Conservation (phyloP, 352 stramenopile genomes). For the Phytophthora capsici region DNA sequence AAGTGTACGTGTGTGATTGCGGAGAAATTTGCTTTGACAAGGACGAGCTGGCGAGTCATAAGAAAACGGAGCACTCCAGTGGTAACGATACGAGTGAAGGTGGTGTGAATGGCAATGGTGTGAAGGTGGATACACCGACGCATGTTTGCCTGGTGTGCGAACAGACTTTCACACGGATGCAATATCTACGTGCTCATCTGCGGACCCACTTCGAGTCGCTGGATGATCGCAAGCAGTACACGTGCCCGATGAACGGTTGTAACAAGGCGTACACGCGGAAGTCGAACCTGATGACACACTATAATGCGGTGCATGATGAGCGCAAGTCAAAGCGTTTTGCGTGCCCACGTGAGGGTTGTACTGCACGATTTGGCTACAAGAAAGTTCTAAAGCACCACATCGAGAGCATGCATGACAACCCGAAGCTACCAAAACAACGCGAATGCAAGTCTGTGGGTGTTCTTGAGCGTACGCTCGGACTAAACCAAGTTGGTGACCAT, state of each 20-base stretch:
- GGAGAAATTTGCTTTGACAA: constrained; percentile 61
- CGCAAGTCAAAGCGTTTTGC: constrained; percentile 67
- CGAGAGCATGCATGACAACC: constrained; percentile 62
- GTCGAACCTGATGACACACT: constrained; percentile 81
- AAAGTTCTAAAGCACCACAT: constrained; percentile 72
- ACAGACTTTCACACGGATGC: constrained; percentile 53
- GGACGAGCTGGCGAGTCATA: constrained; percentile 53
- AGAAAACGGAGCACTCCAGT: constrained; percentile 37
- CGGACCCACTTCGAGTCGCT: constrained; percentile 68
- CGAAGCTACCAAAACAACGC: constrained; percentile 32
- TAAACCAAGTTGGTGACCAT: constrained; percentile 36
- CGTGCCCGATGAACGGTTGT: constrained; percentile 66
- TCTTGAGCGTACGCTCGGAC: constrained; percentile 43
- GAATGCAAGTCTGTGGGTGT: constrained; percentile 38
- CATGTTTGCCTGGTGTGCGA: constrained; percentile 64
- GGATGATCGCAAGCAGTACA: constrained; percentile 67
- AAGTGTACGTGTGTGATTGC: constrained; percentile 67
- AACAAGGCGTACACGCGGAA: constrained; percentile 70
- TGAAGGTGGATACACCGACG: not conserved
- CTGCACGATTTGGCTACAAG: constrained; percentile 78
- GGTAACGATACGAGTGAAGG: constrained; percentile 1
- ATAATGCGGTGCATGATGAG: constrained; percentile 71
- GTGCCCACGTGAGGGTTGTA: constrained; percentile 65
- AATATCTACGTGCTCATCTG: constrained; percentile 65
- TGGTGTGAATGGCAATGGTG: not conserved